Evolutionary conservation across 805 yeast genomes (phyloP).

Genomic region (Barnettozyma californica): DNA sequence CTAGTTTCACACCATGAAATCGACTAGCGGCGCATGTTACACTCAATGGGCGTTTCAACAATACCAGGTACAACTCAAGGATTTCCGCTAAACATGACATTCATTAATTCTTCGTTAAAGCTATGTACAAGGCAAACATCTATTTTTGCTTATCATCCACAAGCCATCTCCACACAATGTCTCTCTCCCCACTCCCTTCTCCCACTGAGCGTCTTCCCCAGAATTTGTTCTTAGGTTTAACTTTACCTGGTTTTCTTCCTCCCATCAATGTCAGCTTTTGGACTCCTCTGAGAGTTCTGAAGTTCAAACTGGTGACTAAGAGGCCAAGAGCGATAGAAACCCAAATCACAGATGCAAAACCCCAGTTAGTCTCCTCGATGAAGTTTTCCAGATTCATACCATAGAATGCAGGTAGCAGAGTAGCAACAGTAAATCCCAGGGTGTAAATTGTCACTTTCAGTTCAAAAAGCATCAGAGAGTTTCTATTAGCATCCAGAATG

Average conservation of each 20-base stretch:
- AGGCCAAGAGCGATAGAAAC: slow-evolving; percentile 50
- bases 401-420: slow-evolving; percentile 80
- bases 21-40: too few species aligned
- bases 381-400: slow-evolving; percentile 83
- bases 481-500: slow-evolving; percentile 86
- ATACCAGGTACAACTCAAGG: neutral
- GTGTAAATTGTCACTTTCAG: slow-evolving; percentile 80
- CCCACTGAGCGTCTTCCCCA: slow-evolving; percentile 17
- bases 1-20: too few species aligned
- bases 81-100: neutral
- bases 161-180: slow-evolving; percentile 52
- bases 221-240: slow-evolving; percentile 21
- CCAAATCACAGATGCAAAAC: slow-evolving; percentile 54
- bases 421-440: slow-evolving; percentile 78
- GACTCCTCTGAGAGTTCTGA: slow-evolving; percentile 52
- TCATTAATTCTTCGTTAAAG: neutral
- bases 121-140: neutral
- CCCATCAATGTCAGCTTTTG: slow-evolving; percentile 61
- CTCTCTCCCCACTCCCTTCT: slow-evolving; percentile 23
- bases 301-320: slow-evolving; percentile 49
- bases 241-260: slow-evolving; percentile 6
- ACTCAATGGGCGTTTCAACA: neutral
- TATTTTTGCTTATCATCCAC: slow-evolving; percentile 38
- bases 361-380: slow-evolving; percentile 60
- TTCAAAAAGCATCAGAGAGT: slow-evolving; percentile 82